These are phyloP conservation scores for Colletotrichum echinochloae DNA, from an alignment of 2,329 filamentous ascomycete species.

Conservation along the genomic window DNA sequence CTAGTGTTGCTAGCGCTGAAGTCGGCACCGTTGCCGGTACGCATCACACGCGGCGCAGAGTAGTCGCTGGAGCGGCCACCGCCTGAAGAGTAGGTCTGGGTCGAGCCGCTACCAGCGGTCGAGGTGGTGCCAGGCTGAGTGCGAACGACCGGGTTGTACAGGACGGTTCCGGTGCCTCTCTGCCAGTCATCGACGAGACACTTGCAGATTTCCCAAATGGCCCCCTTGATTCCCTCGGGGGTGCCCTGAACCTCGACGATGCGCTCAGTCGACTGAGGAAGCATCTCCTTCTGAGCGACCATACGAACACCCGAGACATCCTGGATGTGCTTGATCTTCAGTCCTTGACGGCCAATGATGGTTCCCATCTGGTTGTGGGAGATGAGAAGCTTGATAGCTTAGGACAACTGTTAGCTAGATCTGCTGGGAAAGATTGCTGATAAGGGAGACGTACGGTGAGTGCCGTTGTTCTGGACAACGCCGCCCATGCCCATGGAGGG, in stretches of 20 bases:
- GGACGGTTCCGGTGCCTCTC: conserved; percentile 93
- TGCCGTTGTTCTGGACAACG: conserved; percentile 86
- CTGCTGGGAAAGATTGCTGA: not conserved
- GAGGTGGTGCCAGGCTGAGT: conserved; percentile 75
- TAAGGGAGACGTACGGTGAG: conserved; percentile 80
- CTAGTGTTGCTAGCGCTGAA: conserved; percentile 67
- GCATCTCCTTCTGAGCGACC: conserved; percentile 99
- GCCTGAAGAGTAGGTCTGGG: conserved; percentile 51
- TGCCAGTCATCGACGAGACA: conserved; percentile 98
- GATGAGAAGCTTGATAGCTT: conserved; percentile 97
- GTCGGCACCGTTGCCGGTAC: conserved; percentile 96
- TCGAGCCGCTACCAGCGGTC: conserved; percentile 43
- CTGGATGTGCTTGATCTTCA: conserved; percentile 99
- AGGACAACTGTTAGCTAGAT: conserved; percentile 42
- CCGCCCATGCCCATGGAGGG: conserved; percentile 97
- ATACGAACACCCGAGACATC: conserved; percentile 97
- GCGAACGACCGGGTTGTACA: conserved; percentile 96
- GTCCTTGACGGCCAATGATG: conserved; percentile 94
- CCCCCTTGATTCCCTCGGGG: conserved; percentile 94
- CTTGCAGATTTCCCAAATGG: conserved; percentile 98
- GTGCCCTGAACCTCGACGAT: conserved; percentile 97
- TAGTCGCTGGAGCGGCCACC: conserved; percentile 65
- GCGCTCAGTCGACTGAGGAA: conserved; percentile 97
- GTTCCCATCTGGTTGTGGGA: conserved; percentile 99
- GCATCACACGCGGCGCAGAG: conserved; percentile 80